A percentile compares a stretch with the other conserved stretches of the same genome.
These are phyloP conservation scores for Schwanniomyces occidentalis DNA, from an alignment of 805 yeast genomes.

Conservation along the genomic window DNA sequence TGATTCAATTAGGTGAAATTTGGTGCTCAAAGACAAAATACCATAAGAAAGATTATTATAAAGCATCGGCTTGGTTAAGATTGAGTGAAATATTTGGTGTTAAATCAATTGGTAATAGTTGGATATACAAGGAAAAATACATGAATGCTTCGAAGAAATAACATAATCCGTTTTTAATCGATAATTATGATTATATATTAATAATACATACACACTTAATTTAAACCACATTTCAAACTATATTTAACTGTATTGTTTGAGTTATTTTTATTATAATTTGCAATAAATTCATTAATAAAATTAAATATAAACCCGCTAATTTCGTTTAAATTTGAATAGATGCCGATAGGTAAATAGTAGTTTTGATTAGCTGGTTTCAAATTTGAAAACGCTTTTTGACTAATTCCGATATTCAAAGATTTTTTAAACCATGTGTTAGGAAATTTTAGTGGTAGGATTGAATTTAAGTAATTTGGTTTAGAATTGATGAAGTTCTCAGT, in stretches of 20 bases:
- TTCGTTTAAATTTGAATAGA: slow-evolving; percentile 34
- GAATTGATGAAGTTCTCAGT: slow-evolving; percentile 26
- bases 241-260: slow-evolving; percentile 8
- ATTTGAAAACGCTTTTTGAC: slow-evolving; percentile 10
- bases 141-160: slow-evolving; percentile 14
- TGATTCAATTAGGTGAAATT: slow-evolving; percentile 68
- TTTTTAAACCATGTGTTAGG: slow-evolving; percentile 32
- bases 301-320: slow-evolving; percentile 29
- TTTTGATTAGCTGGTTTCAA: slow-evolving; percentile 23
- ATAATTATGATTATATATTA: too few species aligned
- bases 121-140: slow-evolving; percentile 76
- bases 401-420: slow-evolving; percentile 12
- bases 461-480: slow-evolving; percentile 24
- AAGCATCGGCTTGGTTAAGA: slow-evolving; percentile 73
- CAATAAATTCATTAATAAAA: slow-evolving; percentile 33
- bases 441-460: slow-evolving; percentile 27
- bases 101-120: slow-evolving; percentile 63
- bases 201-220: slow-evolving; percentile 4
- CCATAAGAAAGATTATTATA: slow-evolving; percentile 55
- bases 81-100: slow-evolving; percentile 63
- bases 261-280: slow-evolving; percentile 10
- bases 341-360: slow-evolving; percentile 39
- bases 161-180: not conserved
- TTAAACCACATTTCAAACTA: slow-evolving; percentile 12
- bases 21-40: slow-evolving; percentile 59